Evolutionary conservation across 2,329 filamentous ascomycete species (phyloP).

Genomic region (Colletotrichum liriopes): DNA sequence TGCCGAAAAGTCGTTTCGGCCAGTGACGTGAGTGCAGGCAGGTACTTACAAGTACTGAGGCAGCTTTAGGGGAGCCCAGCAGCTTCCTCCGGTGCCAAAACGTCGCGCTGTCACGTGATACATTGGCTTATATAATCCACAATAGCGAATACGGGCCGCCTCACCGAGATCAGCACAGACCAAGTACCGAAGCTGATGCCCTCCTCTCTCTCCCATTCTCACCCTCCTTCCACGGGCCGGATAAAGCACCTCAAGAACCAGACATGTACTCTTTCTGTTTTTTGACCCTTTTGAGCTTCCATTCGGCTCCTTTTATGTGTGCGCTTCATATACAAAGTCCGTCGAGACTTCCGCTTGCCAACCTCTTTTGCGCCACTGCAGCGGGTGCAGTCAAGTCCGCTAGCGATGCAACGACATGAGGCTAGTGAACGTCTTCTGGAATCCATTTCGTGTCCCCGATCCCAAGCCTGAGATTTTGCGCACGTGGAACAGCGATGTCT

Average conservation of each 20-base stretch:
- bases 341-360: no score
- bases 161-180: not conserved
- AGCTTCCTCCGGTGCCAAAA: constrained; percentile 25
- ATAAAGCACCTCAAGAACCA: not conserved
- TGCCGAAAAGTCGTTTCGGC: constrained; percentile 22
- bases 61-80: constrained; percentile 4
- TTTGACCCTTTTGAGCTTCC: not conserved
- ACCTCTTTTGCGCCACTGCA: not conserved
- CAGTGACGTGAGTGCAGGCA: constrained; percentile 19
- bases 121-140: not conserved
- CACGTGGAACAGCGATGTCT: not conserved
- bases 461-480: not conserved
- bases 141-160: not conserved
- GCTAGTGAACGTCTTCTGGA: not conserved
- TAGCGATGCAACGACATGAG: not conserved
- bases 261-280: not conserved
- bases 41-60: constrained; percentile 2
- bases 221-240: not conserved
- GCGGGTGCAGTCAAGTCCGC: not conserved
- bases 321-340: no score
- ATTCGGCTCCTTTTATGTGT: not conserved
- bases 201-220: not conserved
- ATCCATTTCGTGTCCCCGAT: no score
- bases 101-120: constrained; percentile 40
- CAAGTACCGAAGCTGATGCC: not conserved